A percentile compares a stretch with the other conserved stretches of the same genome.
These are phyloP conservation scores for Triticum timopheevii DNA, from an alignment of 176 grass and related monocot species.

Conservation along the genomic window DNA sequence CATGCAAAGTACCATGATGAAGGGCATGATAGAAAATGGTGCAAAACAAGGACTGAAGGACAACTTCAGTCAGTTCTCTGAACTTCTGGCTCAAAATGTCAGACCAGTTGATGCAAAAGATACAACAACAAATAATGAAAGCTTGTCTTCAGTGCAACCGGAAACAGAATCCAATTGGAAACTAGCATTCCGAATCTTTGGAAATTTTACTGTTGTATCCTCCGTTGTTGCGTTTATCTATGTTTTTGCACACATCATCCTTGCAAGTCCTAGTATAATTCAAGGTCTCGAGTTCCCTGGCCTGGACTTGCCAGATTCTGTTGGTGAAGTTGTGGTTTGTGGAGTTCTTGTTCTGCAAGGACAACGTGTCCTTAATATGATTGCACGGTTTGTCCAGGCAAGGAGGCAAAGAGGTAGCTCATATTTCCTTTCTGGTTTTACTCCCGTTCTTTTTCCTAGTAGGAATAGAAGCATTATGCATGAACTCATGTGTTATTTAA, in stretches of 20 bases:
- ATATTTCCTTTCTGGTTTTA: constrained; percentile 20
- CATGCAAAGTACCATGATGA: constrained; percentile 98
- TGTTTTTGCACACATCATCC: constrained; percentile 70
- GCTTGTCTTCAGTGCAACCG: constrained; percentile 62
- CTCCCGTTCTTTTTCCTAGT: neutral
- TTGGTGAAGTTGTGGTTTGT: constrained; percentile 84
- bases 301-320: constrained; percentile 89
- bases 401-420: constrained; percentile 73
- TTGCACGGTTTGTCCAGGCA: constrained; percentile 75
- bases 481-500: constrained; percentile 20
- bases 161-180: constrained; percentile 77
- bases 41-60: constrained; percentile 87
- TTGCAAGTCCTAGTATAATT: constrained; percentile 65
- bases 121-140: constrained; percentile 43
- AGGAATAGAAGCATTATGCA: neutral
- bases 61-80: constrained; percentile 66
- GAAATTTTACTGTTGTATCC: constrained; percentile 79
- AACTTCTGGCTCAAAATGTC: constrained; percentile 52
- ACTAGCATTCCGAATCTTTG: constrained; percentile 71
- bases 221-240: constrained; percentile 62
- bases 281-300: constrained; percentile 93
- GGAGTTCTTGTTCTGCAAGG: constrained; percentile 89
- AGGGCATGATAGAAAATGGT: constrained; percentile 87
- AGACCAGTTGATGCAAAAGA: constrained; percentile 73
- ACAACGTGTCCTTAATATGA: constrained; percentile 72